These are phyloP conservation scores for Saccharomycopsis vini DNA, from an alignment of 805 yeast genomes.

Conservation along the genomic window DNA sequence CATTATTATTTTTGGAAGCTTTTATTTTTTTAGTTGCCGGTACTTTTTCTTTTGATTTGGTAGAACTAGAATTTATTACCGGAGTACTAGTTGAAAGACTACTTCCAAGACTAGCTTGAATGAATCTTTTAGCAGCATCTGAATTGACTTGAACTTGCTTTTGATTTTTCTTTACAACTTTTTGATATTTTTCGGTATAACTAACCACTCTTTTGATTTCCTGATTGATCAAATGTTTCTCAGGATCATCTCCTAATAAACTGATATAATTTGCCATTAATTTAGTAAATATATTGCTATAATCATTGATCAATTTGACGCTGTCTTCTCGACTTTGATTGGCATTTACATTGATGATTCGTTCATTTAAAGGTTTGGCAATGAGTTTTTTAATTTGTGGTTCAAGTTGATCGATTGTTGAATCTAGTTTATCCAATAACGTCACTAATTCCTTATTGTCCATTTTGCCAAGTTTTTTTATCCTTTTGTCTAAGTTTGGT, in stretches of 20 bases:
- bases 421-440: too few relatives aligned
- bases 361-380: constrained; percentile 11
- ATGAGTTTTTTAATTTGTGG: constrained; percentile 3
- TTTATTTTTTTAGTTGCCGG: neutral
- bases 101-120: constrained; percentile 7
- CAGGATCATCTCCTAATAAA: constrained; percentile 9
- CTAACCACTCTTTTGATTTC: constrained; percentile 7
- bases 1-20: neutral
- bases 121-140: constrained; percentile 5
- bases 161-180: neutral
- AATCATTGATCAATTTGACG: constrained; percentile 10
- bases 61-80: neutral
- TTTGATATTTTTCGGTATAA: neutral
- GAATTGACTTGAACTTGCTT: neutral
- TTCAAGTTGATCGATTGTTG: neutral
- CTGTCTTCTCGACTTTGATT: too few relatives aligned
- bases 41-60: neutral
- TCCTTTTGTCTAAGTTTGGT: too few relatives aligned
- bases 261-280: constrained; percentile 4
- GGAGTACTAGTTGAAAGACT: constrained; percentile 7
- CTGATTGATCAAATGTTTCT: neutral
- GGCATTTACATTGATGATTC: too few relatives aligned
- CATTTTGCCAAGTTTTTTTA: too few relatives aligned
- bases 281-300: constrained; percentile 1
- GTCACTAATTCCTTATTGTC: too few relatives aligned